Conservation (phyloP, 2,329 filamentous ascomycete genomes). For the Stemphylium vesicarium region DNA sequence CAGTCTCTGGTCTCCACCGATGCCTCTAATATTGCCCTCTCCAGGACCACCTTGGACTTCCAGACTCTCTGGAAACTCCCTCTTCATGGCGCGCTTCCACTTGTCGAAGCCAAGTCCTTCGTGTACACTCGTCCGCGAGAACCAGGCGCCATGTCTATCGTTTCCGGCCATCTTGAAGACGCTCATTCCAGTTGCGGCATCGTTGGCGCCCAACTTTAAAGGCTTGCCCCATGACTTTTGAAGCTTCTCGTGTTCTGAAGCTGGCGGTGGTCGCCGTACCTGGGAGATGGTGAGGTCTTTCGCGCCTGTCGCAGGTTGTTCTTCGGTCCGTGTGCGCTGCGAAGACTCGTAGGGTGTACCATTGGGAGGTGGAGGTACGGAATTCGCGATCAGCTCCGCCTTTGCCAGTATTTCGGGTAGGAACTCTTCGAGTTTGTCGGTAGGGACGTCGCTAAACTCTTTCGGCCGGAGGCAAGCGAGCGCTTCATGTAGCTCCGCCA, state of each 20-base stretch:
- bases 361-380: conserved; percentile 68
- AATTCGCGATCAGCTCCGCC: conserved; percentile 75
- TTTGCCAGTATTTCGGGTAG: conserved; percentile 55
- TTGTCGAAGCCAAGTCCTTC: conserved; percentile 76
- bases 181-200: conserved; percentile 76
- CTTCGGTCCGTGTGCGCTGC: conserved; percentile 64
- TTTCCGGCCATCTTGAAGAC: conserved; percentile 81
- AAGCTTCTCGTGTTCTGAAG: conserved; percentile 64
- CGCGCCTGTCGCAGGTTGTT: conserved; percentile 57
- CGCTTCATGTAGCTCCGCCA: conserved; percentile 53
- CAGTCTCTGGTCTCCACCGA: conserved; percentile 78
- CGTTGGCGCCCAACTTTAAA: conserved; percentile 71
- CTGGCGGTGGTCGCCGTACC: conserved; percentile 57
- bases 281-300: conserved; percentile 61
- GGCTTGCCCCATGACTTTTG: conserved; percentile 86
- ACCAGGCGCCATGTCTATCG: conserved; percentile 88
- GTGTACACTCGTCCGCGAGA: conserved; percentile 83
- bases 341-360: conserved; percentile 53
- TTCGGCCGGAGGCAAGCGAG: conserved; percentile 53
- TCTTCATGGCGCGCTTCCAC: conserved; percentile 77
- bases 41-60: conserved; percentile 73
- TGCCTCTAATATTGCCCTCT: conserved; percentile 78
- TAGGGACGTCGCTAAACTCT: conserved; percentile 54
- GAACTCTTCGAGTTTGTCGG: conserved; percentile 50
- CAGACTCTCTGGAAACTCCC: conserved; percentile 81